A percentile compares a stretch with the other conserved stretches of the same genome.
Evolutionary conservation across 495 filamentous ascomycete species (phyloP).

Genomic region (Cryomyces minteri): DNA sequence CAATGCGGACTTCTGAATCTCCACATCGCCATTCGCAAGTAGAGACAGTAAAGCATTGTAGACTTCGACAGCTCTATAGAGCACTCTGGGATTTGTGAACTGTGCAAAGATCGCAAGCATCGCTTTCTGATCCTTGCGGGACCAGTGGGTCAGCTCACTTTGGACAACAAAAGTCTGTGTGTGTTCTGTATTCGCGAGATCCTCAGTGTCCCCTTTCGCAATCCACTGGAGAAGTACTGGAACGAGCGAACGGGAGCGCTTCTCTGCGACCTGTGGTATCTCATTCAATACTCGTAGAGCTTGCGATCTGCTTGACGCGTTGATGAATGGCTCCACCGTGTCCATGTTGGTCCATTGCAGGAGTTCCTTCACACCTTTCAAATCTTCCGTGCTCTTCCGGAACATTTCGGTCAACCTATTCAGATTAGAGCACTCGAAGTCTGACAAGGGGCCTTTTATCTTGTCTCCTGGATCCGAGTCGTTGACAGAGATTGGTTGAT

Average conservation of each 20-base stretch:
- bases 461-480: not conserved
- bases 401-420: conserved; percentile 32
- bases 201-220: conserved; percentile 14
- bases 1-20: conserved; percentile 68
- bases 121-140: conserved; percentile 58
- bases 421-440: conserved; percentile 73
- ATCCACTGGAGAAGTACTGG: conserved; percentile 69
- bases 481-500: not conserved
- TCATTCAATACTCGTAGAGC: conserved; percentile 62
- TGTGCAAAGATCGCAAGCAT: conserved; percentile 67
- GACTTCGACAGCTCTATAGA: conserved; percentile 64
- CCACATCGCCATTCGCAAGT: conserved; percentile 69
- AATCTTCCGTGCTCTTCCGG: conserved; percentile 18
- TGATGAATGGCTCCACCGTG: conserved; percentile 16
- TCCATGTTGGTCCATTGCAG: conserved; percentile 33
- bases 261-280: conserved; percentile 63
- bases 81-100: conserved; percentile 66
- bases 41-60: conserved; percentile 53
- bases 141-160: conserved; percentile 17
- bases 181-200: conserved; percentile 4
- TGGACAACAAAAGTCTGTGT: conserved; percentile 9
- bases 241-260: conserved; percentile 62
- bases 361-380: conserved; percentile 21
- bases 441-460: conserved; percentile 19
- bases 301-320: conserved; percentile 32